Conservation (phyloP, 108 stramenopile species). For the Poteriospumella lacustris region DNA sequence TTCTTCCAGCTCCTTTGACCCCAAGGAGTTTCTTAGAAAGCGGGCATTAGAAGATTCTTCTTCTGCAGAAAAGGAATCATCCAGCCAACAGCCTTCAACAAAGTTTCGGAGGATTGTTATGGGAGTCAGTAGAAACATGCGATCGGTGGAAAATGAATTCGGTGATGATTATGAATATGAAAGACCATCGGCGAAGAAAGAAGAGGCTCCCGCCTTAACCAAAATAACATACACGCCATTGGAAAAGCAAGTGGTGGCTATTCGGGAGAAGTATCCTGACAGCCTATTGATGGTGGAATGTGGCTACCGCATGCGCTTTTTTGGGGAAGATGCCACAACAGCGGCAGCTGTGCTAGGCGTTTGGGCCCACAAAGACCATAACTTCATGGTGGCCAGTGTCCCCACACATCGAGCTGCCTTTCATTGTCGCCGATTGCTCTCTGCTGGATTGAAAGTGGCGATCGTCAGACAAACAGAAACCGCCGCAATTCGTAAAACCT, state of each 20-base stretch:
- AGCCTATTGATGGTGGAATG: constrained; percentile 42
- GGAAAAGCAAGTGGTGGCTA: constrained; percentile 44
- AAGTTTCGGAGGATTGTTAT: too few species aligned
- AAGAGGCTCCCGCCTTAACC: not conserved
- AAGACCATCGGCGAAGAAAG: too few species aligned
- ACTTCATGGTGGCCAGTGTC: constrained; percentile 38
- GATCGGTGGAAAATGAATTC: too few species aligned
- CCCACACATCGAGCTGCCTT: constrained; percentile 23
- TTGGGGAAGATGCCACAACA: constrained; percentile 36
- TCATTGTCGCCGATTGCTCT: not conserved
- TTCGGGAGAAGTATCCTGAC: constrained; percentile 38
- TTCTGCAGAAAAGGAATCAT: too few species aligned
- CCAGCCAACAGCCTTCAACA: too few species aligned
- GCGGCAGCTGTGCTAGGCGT: constrained; percentile 17
- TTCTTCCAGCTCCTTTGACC: too few species aligned
- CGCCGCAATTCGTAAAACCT: not conserved
- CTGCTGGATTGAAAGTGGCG: not conserved
- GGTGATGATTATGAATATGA: too few species aligned
- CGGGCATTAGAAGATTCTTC: too few species aligned
- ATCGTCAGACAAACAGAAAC: not conserved
- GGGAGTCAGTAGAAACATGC: too few species aligned
- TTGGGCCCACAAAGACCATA: constrained; percentile 38
- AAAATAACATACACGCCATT: constrained; percentile 29
- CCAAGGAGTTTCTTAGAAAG: too few species aligned
- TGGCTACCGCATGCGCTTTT: constrained; percentile 43